These are phyloP conservation scores for Piper betle DNA, from an alignment of 164 flowering plant genomes.

Conservation along the genomic window DNA sequence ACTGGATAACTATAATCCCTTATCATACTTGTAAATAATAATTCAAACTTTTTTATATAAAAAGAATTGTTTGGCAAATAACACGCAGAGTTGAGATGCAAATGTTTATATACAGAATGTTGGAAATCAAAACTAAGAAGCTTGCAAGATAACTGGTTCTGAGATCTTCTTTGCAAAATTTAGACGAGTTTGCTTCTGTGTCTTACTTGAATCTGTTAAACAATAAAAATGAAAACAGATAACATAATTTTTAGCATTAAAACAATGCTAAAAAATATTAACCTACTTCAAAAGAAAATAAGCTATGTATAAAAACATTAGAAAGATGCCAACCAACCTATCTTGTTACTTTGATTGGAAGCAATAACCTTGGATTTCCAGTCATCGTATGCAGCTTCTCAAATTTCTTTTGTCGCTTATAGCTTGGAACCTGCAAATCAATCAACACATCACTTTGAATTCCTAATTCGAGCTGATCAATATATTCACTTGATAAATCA, in stretches of 20 bases:
- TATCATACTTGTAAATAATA: too few relatives aligned
- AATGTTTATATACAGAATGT: background rate
- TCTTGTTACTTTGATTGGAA: slow-evolving; percentile 39
- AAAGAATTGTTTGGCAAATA: too few relatives aligned
- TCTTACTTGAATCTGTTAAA: slow-evolving; percentile 24
- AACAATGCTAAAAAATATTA: too few relatives aligned
- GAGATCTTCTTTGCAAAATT: slow-evolving; percentile 36
- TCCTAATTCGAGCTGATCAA: too few relatives aligned
- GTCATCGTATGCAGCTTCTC: slow-evolving; percentile 45
- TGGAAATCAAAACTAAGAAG: slow-evolving; percentile 9
- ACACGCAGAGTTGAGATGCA: background rate
- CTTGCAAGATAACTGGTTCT: slow-evolving; percentile 24
- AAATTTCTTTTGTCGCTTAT: slow-evolving; percentile 51
- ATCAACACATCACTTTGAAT: too few relatives aligned
- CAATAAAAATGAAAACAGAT: too few relatives aligned
- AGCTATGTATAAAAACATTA: background rate
- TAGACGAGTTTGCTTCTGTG: slow-evolving; percentile 44
- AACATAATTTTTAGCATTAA: too few relatives aligned
- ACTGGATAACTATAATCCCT: too few relatives aligned
- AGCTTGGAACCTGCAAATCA: slow-evolving; percentile 45
- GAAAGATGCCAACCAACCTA: slow-evolving; percentile 23
- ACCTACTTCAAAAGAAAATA: background rate
- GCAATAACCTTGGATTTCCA: slow-evolving; percentile 73
- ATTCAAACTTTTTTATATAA: too few relatives aligned
- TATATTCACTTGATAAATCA: too few relatives aligned